Conservation (phyloP, 192 early-diverging fungal species). For the Linnemannia exigua region DNA sequence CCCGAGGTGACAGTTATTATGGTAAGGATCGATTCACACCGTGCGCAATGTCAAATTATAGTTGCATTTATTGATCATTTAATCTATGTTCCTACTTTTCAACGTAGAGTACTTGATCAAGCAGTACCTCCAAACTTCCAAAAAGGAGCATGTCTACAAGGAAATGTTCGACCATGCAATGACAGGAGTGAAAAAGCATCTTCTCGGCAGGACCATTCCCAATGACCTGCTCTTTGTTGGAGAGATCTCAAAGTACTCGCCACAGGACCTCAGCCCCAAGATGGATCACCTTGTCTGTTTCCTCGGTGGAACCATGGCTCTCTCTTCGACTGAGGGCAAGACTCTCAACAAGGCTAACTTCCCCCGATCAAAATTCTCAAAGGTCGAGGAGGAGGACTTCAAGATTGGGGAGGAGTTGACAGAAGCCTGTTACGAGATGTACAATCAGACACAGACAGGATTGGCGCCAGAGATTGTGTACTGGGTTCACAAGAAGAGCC, state of each 20-base stretch:
- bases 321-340: conserved; percentile 78
- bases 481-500: conserved; percentile 65
- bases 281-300: conserved; percentile 98
- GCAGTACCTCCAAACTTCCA: conserved; percentile 83
- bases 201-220: conserved; percentile 70
- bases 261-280: conserved; percentile 61
- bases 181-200: conserved; percentile 74
- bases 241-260: conserved; percentile 61
- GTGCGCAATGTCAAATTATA: neutral
- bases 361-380: conserved; percentile 53
- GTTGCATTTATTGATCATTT: neutral
- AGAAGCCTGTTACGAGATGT: conserved; percentile 85
- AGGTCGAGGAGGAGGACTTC: conserved; percentile 73
- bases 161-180: conserved; percentile 76
- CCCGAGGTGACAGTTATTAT: conserved; percentile 92
- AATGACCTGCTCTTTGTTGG: conserved; percentile 75
- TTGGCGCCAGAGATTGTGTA: conserved; percentile 91
- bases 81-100: neutral
- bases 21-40: conserved; percentile 57
- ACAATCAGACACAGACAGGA: conserved; percentile 81
- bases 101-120: conserved; percentile 90
- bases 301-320: conserved; percentile 85
- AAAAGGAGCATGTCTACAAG: conserved; percentile 72
- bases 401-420: conserved; percentile 83
- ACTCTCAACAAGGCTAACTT: conserved; percentile 41